phyloP scores from a whole-genome alignment of 306 rosid genomes.

The Casuarina glauca region DNA sequence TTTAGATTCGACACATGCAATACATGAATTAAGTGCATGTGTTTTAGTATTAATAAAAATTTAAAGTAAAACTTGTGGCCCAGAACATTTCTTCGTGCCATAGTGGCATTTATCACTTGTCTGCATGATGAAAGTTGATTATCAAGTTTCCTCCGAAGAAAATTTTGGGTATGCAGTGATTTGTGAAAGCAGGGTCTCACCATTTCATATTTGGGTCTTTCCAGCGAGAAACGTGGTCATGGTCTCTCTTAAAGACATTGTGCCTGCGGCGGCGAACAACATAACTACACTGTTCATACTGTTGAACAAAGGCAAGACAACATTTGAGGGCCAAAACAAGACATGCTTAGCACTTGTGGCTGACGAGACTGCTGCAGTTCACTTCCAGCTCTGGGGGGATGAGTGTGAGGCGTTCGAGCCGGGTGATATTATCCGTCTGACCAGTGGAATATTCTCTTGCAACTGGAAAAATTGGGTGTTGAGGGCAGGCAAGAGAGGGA shows the following conservation, averaged over 20 bases:
- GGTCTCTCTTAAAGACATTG: conserved; percentile 60
- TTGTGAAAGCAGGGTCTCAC: not conserved
- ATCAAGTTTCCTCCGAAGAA: not conserved
- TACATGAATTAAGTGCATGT: no score
- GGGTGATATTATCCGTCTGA: conserved; percentile 45
- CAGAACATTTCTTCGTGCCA: not conserved
- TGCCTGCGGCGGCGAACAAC: conserved; percentile 84
- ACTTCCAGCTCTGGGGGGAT: conserved; percentile 81
- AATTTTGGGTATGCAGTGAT: not conserved
- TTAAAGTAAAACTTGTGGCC: no score
- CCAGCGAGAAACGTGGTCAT: conserved; percentile 23
- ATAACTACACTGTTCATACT: conserved; percentile 63
- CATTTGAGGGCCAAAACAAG: conserved; percentile 54
- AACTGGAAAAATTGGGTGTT: conserved; percentile 47
- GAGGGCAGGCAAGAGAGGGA: conserved; percentile 84
- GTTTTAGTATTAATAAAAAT: no score
- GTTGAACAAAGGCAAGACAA: conserved; percentile 59
- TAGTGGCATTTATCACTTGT: not conserved
- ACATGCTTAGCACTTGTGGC: conserved; percentile 61
- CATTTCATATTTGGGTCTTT: not conserved
- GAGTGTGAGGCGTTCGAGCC: conserved; percentile 62
- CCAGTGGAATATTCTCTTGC: conserved; percentile 63
- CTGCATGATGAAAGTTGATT: not conserved
- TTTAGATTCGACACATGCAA: no score
- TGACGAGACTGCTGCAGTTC: conserved; percentile 72